These are phyloP conservation scores for Anacardium occidentale DNA, from an alignment of 345 rosid genomes.

Conservation along the genomic window DNA sequence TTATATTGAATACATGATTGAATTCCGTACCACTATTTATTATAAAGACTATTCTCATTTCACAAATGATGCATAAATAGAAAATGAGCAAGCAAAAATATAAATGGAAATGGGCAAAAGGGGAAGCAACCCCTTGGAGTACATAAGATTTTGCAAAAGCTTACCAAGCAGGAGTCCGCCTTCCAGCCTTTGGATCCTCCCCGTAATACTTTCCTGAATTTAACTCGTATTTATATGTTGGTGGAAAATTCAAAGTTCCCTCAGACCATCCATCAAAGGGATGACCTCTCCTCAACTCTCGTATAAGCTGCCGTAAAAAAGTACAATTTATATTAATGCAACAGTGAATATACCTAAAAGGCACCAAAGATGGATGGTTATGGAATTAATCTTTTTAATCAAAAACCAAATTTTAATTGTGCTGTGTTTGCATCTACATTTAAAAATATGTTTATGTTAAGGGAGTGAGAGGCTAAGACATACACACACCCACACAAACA, in stretches of 20 bases:
- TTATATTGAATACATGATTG: background rate
- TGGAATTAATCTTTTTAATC: background rate
- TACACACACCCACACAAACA: no score
- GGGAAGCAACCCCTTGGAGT: background rate
- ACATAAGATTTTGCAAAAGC: conserved; percentile 10
- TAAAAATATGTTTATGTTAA: no score
- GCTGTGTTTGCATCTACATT: background rate
- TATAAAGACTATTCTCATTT: background rate
- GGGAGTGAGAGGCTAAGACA: no score
- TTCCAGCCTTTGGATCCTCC: conserved; percentile 69
- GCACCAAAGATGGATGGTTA: background rate
- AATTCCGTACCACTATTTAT: background rate
- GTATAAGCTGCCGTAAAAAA: conserved; percentile 52
- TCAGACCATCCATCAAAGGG: conserved; percentile 93
- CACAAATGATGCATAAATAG: background rate
- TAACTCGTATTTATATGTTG: conserved; percentile 85
- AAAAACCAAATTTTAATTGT: background rate
- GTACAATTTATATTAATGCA: background rate
- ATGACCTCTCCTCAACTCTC: conserved; percentile 63
- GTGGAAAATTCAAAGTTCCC: conserved; percentile 67
- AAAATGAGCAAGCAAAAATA: conserved; percentile 4
- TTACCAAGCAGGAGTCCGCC: conserved; percentile 90
- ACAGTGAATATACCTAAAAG: background rate
- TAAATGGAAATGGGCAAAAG: background rate
- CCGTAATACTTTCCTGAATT: conserved; percentile 72